Percentiles rank a stretch among this genome's conserved stretches.
These are phyloP conservation scores for Gonapodya prolifera DNA, from an alignment of 192 early-diverging fungal genomes.

Conservation along the genomic window DNA sequence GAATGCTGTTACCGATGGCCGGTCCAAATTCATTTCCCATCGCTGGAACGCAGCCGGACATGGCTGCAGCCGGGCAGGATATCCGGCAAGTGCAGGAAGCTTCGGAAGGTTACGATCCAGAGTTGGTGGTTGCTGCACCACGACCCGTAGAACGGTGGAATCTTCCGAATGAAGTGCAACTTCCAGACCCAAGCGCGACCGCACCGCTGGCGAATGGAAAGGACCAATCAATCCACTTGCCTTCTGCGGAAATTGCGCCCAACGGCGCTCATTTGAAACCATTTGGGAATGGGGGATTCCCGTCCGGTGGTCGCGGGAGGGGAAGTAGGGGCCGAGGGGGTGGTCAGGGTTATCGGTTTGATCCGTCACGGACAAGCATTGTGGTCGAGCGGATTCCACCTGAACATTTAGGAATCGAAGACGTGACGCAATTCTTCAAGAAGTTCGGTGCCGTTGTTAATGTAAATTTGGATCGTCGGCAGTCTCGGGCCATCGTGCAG, in stretches of 20 bases:
- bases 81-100: no score
- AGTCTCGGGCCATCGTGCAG: constrained; percentile 47
- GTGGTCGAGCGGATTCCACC: constrained; percentile 66
- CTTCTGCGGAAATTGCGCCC: no score
- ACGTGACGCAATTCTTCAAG: constrained; percentile 65
- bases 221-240: no score
- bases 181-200: no score
- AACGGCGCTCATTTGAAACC: no score
- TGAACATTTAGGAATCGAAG: constrained; percentile 51
- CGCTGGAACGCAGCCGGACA: neutral
- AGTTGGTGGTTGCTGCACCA: no score
- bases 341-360: constrained; percentile 11
- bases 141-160: no score
- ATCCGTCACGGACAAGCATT: constrained; percentile 29
- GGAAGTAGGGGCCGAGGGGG: constrained; percentile 25
- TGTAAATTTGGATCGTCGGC: constrained; percentile 44
- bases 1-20: neutral
- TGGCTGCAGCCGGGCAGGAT: neutral
- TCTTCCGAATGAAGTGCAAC: no score
- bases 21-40: neutral
- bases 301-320: constrained; percentile 18
- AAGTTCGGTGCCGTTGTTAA: constrained; percentile 64
- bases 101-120: no score
- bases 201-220: no score
- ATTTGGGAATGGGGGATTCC: neutral